Conservation (phyloP, 139 green algal species). For the Haematococcus lacustris region DNA sequence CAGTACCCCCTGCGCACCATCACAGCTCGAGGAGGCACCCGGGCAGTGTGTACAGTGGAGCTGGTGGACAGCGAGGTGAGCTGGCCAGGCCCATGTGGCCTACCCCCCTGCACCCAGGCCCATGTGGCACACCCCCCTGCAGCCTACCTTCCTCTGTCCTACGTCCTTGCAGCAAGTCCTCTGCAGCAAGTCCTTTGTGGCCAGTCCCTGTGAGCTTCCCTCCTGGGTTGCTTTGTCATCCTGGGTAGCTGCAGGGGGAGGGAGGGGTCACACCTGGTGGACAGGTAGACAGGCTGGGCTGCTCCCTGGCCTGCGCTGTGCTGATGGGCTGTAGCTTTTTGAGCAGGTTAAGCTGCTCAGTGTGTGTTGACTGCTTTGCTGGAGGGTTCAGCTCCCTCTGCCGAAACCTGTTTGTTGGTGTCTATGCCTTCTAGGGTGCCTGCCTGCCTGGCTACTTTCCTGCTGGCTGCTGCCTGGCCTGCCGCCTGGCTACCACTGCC, state of each 20-base stretch:
- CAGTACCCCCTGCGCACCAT: conserved; percentile 1
- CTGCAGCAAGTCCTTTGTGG: background rate
- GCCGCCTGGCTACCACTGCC: too few relatives aligned
- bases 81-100: background rate
- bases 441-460: background rate
- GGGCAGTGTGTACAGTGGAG: background rate
- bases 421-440: too few relatives aligned
- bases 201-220: background rate
- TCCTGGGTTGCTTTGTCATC: background rate
- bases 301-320: too few relatives aligned
- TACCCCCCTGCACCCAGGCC: background rate
- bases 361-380: too few relatives aligned
- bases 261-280: background rate
- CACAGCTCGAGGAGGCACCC: background rate
- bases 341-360: too few relatives aligned
- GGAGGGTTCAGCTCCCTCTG: background rate
- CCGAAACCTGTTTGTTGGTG: background rate
- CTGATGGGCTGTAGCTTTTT: too few relatives aligned
- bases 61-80: background rate
- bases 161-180: background rate
- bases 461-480: too few relatives aligned
- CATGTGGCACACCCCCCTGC: background rate
- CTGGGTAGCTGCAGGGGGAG: background rate
- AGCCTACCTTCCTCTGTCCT: too few relatives aligned
- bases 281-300: background rate